phyloP scores from a whole-genome alignment of 306 rosid species.

The Cucurbita maxima region DNA sequence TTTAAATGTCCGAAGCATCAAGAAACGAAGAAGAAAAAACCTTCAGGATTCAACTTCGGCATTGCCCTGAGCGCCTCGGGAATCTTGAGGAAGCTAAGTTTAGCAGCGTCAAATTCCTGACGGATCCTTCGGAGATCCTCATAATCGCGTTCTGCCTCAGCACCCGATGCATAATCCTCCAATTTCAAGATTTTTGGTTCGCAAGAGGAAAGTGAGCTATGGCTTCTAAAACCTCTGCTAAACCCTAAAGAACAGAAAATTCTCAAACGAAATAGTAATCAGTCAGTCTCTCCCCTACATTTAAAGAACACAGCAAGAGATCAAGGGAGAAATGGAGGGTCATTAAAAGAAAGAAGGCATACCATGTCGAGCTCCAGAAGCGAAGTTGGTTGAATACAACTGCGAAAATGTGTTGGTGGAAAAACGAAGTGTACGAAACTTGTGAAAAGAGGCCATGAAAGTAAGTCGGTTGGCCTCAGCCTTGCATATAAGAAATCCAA shows the following conservation, averaged over 20 bases:
- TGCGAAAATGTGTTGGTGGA: conserved; percentile 17
- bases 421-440: conserved; percentile 22
- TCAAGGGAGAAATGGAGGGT: neutral
- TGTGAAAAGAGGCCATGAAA: conserved; percentile 48
- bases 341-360: neutral
- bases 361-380: conserved; percentile 33
- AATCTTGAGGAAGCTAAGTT: conserved; percentile 42
- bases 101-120: conserved; percentile 46
- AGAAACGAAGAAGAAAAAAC: conserved; percentile 18
- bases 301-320: neutral
- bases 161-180: neutral
- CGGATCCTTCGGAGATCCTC: conserved; percentile 45
- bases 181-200: conserved; percentile 13
- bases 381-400: conserved; percentile 22
- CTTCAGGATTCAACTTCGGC: conserved; percentile 84
- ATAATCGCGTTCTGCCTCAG: conserved; percentile 8
- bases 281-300: neutral
- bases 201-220: conserved; percentile 15
- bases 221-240: conserved; percentile 30
- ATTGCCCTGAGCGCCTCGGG: conserved; percentile 44
- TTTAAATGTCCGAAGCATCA: neutral
- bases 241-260: conserved; percentile 24
- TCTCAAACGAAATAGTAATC: neutral
- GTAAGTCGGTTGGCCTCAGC: conserved; percentile 5
- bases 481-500: conserved; percentile 5